A percentile compares a stretch with the other conserved stretches of the same genome.
phyloP scores from a whole-genome alignment of 2,329 filamentous ascomycete genomes.

The Penicillium digitatum region DNA sequence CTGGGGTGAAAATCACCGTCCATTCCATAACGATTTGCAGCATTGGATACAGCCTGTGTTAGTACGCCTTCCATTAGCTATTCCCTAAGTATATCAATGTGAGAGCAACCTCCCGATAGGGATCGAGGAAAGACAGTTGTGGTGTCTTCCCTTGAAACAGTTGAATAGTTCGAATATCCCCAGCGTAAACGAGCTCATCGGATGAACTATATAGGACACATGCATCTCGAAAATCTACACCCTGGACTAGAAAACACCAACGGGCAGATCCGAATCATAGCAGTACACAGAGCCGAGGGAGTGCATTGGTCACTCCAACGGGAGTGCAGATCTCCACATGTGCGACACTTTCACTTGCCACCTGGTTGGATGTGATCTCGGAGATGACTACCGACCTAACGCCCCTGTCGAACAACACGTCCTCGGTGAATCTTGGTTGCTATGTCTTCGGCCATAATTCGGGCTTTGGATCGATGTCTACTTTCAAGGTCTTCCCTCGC shows the following conservation, averaged over 20 bases:
- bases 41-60: too few relatives aligned
- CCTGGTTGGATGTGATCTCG: background rate
- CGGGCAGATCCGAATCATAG: background rate
- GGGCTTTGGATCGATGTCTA: background rate
- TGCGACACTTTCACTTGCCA: too few relatives aligned
- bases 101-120: background rate
- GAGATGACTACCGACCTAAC: background rate
- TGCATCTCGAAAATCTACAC: background rate
- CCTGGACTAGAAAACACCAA: background rate
- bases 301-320: constrained; percentile 1
- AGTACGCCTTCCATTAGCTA: too few relatives aligned
- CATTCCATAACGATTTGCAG: too few relatives aligned
- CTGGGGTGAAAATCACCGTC: too few relatives aligned
- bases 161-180: background rate
- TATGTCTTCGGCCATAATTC: background rate
- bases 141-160: background rate
- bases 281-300: background rate
- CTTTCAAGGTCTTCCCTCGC: background rate
- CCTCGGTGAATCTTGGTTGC: background rate
- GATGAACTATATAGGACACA: background rate
- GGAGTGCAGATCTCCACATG: constrained; percentile 7
- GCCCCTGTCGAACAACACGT: background rate
- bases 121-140: background rate
- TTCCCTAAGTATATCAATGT: background rate
- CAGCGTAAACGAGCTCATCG: too few relatives aligned